These are phyloP conservation scores for Dactylorhiza incarnata DNA, from an alignment of 106 monocot species.

Conservation along the genomic window DNA sequence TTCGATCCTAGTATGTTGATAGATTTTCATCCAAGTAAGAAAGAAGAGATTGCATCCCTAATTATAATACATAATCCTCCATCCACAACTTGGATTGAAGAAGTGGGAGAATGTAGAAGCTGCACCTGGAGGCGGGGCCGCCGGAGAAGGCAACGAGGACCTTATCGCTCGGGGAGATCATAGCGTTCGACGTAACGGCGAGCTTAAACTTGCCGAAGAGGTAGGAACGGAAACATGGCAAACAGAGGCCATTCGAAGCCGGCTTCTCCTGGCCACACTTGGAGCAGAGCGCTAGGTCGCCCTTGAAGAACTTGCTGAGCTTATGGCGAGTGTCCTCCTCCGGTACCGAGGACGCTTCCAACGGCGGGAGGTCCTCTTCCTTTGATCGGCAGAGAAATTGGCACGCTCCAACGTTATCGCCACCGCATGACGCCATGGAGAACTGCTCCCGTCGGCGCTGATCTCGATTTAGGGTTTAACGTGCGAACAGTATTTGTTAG, in stretches of 20 bases:
- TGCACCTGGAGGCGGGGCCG: conserved; percentile 76
- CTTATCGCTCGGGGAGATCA: conserved; percentile 83
- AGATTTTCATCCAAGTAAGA: too few relatives aligned
- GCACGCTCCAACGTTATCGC: conserved; percentile 14
- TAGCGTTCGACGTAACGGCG: conserved; percentile 79
- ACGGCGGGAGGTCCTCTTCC: background rate
- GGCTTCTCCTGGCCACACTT: conserved; percentile 57
- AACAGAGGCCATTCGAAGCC: conserved; percentile 43
- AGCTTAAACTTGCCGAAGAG: conserved; percentile 88
- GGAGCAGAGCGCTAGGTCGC: conserved; percentile 23
- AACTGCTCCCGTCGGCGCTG: too few relatives aligned
- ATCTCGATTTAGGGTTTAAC: too few relatives aligned
- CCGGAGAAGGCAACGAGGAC: conserved; percentile 93
- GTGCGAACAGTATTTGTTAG: too few relatives aligned
- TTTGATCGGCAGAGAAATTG: conserved; percentile 4
- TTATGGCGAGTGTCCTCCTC: background rate
- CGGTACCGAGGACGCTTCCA: background rate
- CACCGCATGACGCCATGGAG: conserved; percentile 10
- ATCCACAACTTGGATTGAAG: background rate
- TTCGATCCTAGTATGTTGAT: too few relatives aligned
- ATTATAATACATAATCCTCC: background rate
- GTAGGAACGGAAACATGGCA: conserved; percentile 50
- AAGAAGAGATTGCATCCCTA: too few relatives aligned
- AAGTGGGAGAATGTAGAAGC: background rate
- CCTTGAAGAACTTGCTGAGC: background rate